A percentile compares a stretch with the other conserved stretches of the same genome.
These are phyloP conservation scores for Pichia sp. DNA, from an alignment of 1,139 yeast genomes.

Conservation along the genomic window DNA sequence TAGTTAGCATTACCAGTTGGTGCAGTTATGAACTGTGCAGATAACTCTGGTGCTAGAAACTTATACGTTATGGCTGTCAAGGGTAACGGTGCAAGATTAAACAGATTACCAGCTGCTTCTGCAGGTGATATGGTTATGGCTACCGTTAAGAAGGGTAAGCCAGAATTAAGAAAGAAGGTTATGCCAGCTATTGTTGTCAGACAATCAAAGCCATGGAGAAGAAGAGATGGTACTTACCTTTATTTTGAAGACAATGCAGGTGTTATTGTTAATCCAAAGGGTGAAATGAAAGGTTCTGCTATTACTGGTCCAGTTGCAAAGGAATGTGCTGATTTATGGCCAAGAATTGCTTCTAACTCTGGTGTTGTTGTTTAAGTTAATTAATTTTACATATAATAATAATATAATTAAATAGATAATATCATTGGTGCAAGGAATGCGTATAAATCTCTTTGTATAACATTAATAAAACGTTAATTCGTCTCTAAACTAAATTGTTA, in stretches of 20 bases:
- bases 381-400: constrained; percentile 1
- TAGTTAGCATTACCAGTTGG: constrained; percentile 99
- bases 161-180: constrained; percentile 99
- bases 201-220: constrained; percentile 99
- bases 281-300: constrained; percentile 99
- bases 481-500: neutral
- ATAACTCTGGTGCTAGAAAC: constrained; percentile 99
- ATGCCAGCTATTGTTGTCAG: constrained; percentile 99
- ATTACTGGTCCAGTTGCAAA: constrained; percentile 99
- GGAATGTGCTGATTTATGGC: constrained; percentile 99
- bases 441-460: constrained; percentile 16
- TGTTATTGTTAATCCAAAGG: constrained; percentile 99
- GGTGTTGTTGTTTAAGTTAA: constrained; percentile 94
- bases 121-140: constrained; percentile 99
- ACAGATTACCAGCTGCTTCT: constrained; percentile 99
- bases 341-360: constrained; percentile 99
- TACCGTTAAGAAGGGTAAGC: constrained; percentile 99
- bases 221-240: constrained; percentile 99
- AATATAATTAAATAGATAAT: constrained; percentile 8
- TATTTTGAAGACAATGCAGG: constrained; percentile 99
- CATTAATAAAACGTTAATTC: constrained; percentile 14
- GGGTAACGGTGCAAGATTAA: constrained; percentile 99
- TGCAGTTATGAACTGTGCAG: constrained; percentile 99
- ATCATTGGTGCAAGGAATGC: constrained; percentile 20
- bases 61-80: constrained; percentile 97